A percentile compares a stretch with the other conserved stretches of the same genome.
Evolutionary conservation across 371 early-diverging fungal genomes (phyloP).

Genomic region (Mucor sp.): DNA sequence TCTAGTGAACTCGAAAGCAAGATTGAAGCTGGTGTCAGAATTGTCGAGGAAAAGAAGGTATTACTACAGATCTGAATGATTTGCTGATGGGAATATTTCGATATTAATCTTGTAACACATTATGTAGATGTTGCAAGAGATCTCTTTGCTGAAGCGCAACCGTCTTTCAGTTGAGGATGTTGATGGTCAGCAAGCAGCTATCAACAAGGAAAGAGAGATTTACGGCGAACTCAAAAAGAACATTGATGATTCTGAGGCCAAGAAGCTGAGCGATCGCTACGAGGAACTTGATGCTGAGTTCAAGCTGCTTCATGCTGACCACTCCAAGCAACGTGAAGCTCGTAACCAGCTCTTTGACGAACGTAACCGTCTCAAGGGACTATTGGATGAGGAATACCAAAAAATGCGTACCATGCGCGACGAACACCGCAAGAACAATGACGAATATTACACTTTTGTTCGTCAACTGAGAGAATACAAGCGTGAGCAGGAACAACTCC

Average conservation of each 20-base stretch:
- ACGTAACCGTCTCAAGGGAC: conserved; percentile 70
- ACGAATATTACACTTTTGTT: conserved; percentile 75
- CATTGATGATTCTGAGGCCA: conserved; percentile 67
- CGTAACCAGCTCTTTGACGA: conserved; percentile 78
- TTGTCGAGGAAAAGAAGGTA: conserved; percentile 85
- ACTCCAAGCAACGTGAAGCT: conserved; percentile 60
- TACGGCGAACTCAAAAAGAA: conserved; percentile 68
- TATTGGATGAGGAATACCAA: conserved; percentile 73
- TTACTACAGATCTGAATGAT: conserved; percentile 7
- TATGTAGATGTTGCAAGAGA: conserved; percentile 73
- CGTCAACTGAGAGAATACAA: conserved; percentile 75
- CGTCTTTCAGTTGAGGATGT: conserved; percentile 76
- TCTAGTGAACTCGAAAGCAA: conserved; percentile 72
- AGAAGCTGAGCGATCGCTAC: conserved; percentile 67
- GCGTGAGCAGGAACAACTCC: conserved; percentile 64
- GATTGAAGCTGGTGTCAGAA: conserved; percentile 76
- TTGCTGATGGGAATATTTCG: background rate
- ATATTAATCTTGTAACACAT: background rate
- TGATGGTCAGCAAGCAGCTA: conserved; percentile 65
- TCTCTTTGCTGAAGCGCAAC: conserved; percentile 77
- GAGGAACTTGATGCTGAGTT: conserved; percentile 71
- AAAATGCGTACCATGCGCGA: conserved; percentile 68
- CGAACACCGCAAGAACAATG: conserved; percentile 73
- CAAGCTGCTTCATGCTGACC: conserved; percentile 61
- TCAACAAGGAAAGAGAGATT: conserved; percentile 73